A percentile compares a stretch with the other conserved stretches of the same genome.
Conservation (phyloP, 2,329 filamentous ascomycete genomes). For the Apiospora aurea region DNA sequence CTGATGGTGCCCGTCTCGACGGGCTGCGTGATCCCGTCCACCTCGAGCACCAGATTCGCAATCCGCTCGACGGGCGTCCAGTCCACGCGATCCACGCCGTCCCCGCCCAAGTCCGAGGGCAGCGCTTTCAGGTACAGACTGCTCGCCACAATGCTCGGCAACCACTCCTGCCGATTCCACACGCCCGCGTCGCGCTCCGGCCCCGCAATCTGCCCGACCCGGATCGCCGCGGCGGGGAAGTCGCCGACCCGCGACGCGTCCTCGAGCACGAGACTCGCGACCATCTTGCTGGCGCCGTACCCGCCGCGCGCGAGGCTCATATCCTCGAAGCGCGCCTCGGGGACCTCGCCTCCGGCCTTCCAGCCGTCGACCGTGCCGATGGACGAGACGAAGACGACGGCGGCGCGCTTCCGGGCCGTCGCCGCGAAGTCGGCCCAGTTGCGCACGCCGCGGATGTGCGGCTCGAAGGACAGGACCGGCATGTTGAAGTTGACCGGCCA, state of each 20-base stretch:
- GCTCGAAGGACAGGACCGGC: slow-evolving; percentile 55
- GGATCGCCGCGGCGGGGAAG: slow-evolving; percentile 44
- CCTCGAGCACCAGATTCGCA: slow-evolving; percentile 27
- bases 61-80: slow-evolving; percentile 46
- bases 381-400: slow-evolving; percentile 48
- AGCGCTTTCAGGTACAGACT: slow-evolving; percentile 54
- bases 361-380: slow-evolving; percentile 45
- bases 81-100: slow-evolving; percentile 47
- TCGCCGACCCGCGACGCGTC: slow-evolving; percentile 40
- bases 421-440: slow-evolving; percentile 54
- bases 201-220: slow-evolving; percentile 53
- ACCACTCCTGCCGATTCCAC: slow-evolving; percentile 63
- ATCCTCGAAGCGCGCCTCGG: slow-evolving; percentile 43
- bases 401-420: slow-evolving; percentile 42
- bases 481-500: slow-evolving; percentile 65
- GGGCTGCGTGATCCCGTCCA: slow-evolving; percentile 25
- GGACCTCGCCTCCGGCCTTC: slow-evolving; percentile 38
- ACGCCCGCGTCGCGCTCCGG: slow-evolving; percentile 45
- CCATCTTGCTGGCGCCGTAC: slow-evolving; percentile 50
- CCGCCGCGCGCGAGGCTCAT: slow-evolving; percentile 39
- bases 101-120: slow-evolving; percentile 49
- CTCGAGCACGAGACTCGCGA: slow-evolving; percentile 47
- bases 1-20: slow-evolving; percentile 12
- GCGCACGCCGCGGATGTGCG: slow-evolving; percentile 57
- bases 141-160: slow-evolving; percentile 54